Evolutionary conservation across 164 flowering plant genomes (phyloP).

Genomic region (Annona squamosa): DNA sequence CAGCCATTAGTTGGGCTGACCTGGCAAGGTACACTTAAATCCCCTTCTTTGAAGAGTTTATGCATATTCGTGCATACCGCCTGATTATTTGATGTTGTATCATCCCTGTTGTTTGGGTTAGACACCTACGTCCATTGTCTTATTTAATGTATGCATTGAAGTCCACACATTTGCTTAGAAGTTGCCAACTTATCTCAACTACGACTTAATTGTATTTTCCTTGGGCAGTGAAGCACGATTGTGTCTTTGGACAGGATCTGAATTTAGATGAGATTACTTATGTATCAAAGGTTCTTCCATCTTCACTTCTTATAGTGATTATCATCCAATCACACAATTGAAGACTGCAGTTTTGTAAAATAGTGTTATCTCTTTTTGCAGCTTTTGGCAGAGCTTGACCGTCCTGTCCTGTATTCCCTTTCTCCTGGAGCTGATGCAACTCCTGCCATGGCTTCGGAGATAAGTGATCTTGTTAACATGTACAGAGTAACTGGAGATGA

Average conservation of each 20-base stretch:
- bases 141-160: neutral
- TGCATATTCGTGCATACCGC: neutral
- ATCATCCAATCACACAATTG: neutral
- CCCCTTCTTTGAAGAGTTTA: no score
- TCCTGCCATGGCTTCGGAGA: constrained; percentile 65
- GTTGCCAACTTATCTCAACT: neutral
- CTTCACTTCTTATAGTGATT: no score
- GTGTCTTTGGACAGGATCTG: constrained; percentile 88
- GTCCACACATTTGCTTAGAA: neutral
- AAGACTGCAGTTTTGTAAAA: constrained; percentile 1
- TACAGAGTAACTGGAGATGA: constrained; percentile 90
- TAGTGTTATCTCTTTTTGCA: constrained; percentile 20
- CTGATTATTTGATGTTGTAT: neutral
- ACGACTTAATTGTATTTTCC: neutral
- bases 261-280: constrained; percentile 54
- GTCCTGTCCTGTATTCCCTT: constrained; percentile 68
- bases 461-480: constrained; percentile 65
- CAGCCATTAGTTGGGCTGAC: no score
- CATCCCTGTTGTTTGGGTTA: neutral
- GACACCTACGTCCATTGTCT: neutral
- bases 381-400: constrained; percentile 53
- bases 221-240: constrained; percentile 79
- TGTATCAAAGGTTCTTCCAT: constrained; percentile 60
- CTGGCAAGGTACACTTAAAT: no score
- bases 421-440: constrained; percentile 88